Conservation (phyloP, 305 asterid genomes). For the Fraxinus angustifolia region DNA sequence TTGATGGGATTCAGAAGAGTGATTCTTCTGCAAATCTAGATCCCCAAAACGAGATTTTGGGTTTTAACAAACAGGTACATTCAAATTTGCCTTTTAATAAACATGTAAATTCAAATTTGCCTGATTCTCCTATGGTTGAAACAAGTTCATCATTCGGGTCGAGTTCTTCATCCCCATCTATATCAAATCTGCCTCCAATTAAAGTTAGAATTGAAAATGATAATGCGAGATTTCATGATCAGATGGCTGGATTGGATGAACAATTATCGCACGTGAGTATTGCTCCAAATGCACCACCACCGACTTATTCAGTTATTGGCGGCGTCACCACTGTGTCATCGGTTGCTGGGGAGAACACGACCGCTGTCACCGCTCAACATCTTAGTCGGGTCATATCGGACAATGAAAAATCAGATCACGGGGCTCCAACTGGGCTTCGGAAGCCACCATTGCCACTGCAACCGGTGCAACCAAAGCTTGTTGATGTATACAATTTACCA, state of each 20-base stretch:
- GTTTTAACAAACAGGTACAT: slow-evolving; percentile 30
- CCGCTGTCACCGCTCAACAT: slow-evolving; percentile 32
- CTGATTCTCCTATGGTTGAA: slow-evolving; percentile 52
- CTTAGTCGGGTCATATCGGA: slow-evolving; percentile 31
- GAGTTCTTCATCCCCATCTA: slow-evolving; percentile 56
- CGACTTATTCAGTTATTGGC: slow-evolving; percentile 20
- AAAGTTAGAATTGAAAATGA: slow-evolving; percentile 45
- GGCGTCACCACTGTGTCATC: slow-evolving; percentile 18
- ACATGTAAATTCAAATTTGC: slow-evolving; percentile 22
- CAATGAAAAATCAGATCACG: slow-evolving; percentile 52
- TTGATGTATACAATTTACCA: slow-evolving; percentile 52
- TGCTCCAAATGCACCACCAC: slow-evolving; percentile 28
- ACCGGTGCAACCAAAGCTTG: slow-evolving; percentile 51
- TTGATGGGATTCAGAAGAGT: slow-evolving; percentile 24
- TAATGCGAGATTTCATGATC: slow-evolving; percentile 14
- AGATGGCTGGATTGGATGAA: slow-evolving; percentile 47
- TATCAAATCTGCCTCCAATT: slow-evolving; percentile 51
- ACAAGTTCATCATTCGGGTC: slow-evolving; percentile 63
- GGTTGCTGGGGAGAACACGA: slow-evolving; percentile 15
- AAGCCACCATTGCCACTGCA: slow-evolving; percentile 75
- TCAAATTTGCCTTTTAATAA: slow-evolving; percentile 30
- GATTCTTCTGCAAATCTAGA: slow-evolving; percentile 33
- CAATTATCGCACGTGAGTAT: slow-evolving; percentile 45
- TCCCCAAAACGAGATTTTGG: slow-evolving; percentile 19
- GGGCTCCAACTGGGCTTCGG: slow-evolving; percentile 33